A percentile compares a stretch with the other conserved stretches of the same genome.
Conservation (phyloP, 495 filamentous ascomycete genomes). For the Cetradonia linearis region DNA sequence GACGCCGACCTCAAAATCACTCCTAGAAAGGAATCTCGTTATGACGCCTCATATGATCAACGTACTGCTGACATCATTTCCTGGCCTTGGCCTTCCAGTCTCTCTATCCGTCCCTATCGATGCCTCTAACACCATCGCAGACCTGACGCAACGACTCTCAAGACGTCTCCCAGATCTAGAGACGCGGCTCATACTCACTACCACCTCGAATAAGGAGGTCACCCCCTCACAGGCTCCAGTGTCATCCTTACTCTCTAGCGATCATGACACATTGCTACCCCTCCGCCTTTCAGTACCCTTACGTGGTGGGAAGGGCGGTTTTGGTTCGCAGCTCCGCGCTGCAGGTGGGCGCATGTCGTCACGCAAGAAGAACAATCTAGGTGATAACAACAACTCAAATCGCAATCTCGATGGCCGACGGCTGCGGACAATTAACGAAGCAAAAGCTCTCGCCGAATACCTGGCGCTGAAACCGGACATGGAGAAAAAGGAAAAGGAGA, state of each 20-base stretch:
- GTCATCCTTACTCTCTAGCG: constrained; percentile 45
- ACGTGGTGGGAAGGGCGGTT: constrained; percentile 90
- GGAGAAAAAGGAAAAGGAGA: constrained; percentile 85
- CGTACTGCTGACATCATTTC: constrained; percentile 70
- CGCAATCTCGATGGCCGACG: constrained; percentile 89
- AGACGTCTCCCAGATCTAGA: constrained; percentile 48
- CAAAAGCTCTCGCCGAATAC: constrained; percentile 90
- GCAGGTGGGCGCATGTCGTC: constrained; percentile 96
- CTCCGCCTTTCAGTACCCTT: constrained; percentile 67
- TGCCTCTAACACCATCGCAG: constrained; percentile 47
- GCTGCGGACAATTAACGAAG: constrained; percentile 82
- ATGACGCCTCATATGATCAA: constrained; percentile 53
- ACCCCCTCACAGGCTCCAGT: constrained; percentile 29
- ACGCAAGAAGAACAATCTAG: constrained; percentile 75
- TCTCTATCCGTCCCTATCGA: constrained; percentile 58
- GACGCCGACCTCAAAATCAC: background rate
- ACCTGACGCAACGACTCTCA: constrained; percentile 53
- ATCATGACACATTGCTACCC: constrained; percentile 58
- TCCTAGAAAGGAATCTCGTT: background rate
- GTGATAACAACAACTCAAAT: constrained; percentile 76
- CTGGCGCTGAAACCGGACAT: constrained; percentile 93
- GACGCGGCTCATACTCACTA: constrained; percentile 62
- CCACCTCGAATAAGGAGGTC: constrained; percentile 65
- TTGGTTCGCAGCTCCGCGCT: constrained; percentile 91
- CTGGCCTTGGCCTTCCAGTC: constrained; percentile 67